Conservation (phyloP, 441 rosid genomes). For the Biscutella laevigata region DNA sequence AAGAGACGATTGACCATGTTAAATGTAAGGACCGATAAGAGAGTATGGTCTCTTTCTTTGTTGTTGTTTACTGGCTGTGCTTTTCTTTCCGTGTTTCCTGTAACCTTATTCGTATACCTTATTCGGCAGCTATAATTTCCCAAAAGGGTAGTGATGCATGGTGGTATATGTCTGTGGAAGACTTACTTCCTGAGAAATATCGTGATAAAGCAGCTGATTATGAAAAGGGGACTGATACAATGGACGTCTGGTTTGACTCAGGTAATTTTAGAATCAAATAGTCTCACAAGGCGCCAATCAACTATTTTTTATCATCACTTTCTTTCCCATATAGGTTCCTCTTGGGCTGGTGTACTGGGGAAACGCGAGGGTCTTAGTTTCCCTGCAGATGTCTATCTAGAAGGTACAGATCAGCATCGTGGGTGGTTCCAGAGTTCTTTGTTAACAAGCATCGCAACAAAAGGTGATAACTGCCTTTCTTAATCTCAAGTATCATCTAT, state of each 20-base stretch:
- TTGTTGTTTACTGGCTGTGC: slow-evolving; percentile 5
- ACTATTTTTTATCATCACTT: slow-evolving; percentile 16
- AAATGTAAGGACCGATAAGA: slow-evolving; percentile 49
- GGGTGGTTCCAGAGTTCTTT: slow-evolving; percentile 99
- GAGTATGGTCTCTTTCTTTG: neutral
- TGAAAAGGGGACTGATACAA: slow-evolving; percentile 93
- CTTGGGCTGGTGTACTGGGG: slow-evolving; percentile 95
- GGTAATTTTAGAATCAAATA: slow-evolving; percentile 31
- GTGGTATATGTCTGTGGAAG: slow-evolving; percentile 95
- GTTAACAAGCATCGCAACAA: slow-evolving; percentile 79
- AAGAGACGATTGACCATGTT: slow-evolving; percentile 76
- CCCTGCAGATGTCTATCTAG: slow-evolving; percentile 92
- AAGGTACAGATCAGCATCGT: slow-evolving; percentile 99
- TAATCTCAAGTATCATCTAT: no score
- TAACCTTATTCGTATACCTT: slow-evolving; percentile 6
- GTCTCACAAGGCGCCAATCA: neutral
- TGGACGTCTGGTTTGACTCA: slow-evolving; percentile 99
- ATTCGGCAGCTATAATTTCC: slow-evolving; percentile 59
- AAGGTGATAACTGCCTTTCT: no score
- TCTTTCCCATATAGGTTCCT: slow-evolving; percentile 54
- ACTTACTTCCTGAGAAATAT: slow-evolving; percentile 79
- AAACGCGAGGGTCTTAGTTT: slow-evolving; percentile 55
- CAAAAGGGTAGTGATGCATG: slow-evolving; percentile 93
- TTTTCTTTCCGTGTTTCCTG: slow-evolving; percentile 5
- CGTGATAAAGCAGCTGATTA: slow-evolving; percentile 63